phyloP scores from a whole-genome alignment of 148 eudicot genomes.

The Rhododendron williamsianum region DNA sequence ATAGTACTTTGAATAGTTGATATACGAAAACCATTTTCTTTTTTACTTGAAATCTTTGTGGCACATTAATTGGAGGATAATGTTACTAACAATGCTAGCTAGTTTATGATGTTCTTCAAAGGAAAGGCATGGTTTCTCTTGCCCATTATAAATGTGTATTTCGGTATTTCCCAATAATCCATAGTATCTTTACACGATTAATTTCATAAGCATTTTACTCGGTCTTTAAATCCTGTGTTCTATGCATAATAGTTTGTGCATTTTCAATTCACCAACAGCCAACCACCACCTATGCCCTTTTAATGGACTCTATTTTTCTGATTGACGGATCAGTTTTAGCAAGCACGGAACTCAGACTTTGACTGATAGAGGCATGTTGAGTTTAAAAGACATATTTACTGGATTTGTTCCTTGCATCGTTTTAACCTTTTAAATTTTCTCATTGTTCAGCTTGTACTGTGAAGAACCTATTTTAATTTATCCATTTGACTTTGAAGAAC shows the following conservation, averaged over 20 bases:
- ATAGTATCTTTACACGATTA: not conserved
- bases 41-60: too few species aligned
- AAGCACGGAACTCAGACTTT: not conserved
- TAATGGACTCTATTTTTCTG: not conserved
- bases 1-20: not conserved
- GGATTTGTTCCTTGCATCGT: not conserved
- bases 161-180: not conserved
- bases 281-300: not conserved
- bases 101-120: slow-evolving; percentile 1
- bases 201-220: not conserved
- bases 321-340: not conserved
- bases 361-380: not conserved
- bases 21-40: not conserved
- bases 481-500: not conserved
- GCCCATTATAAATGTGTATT: not conserved
- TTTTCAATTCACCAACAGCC: not conserved
- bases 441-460: not conserved
- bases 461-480: not conserved
- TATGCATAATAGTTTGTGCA: not conserved
- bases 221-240: not conserved
- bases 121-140: not conserved
- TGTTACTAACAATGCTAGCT: not conserved
- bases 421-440: not conserved
- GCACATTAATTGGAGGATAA: not conserved
- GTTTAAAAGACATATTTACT: not conserved